phyloP scores from a whole-genome alignment of 2,329 filamentous ascomycete genomes.

The Pseudohalonectria lignicola region DNA sequence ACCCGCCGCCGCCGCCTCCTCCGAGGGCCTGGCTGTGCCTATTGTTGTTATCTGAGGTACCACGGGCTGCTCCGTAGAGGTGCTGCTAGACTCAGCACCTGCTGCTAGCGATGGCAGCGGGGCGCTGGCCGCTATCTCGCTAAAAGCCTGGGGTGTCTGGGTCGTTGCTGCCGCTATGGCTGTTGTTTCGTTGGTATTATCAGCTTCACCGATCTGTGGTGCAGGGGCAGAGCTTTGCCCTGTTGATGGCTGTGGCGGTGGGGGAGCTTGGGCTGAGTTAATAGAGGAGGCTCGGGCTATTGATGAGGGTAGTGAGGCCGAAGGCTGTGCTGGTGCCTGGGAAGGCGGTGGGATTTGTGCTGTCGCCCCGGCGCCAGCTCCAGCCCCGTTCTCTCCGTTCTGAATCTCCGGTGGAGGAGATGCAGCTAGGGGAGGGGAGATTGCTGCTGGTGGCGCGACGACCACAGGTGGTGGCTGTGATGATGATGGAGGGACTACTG shows the following conservation, averaged over 20 bases:
- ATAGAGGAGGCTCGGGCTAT: too few species aligned
- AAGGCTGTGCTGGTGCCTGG: too few species aligned
- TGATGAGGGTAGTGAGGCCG: too few species aligned
- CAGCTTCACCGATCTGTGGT: slow-evolving; percentile 22
- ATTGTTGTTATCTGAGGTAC: slow-evolving; percentile 10
- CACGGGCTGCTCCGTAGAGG: too few species aligned
- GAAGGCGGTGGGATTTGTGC: too few species aligned
- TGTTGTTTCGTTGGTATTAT: slow-evolving; percentile 21
- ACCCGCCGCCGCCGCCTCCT: slow-evolving; percentile 4
- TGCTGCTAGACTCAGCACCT: slow-evolving; percentile 3
- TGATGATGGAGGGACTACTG: not conserved
- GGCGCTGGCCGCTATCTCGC: not conserved
- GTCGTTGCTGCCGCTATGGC: slow-evolving; percentile 8
- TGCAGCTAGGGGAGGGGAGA: not conserved
- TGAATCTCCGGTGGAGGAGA: too few species aligned
- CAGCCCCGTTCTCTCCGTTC: too few species aligned
- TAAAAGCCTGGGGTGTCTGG: not conserved
- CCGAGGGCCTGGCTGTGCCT: slow-evolving; percentile 1
- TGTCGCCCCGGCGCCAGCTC: too few species aligned
- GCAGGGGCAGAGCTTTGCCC: too few species aligned
- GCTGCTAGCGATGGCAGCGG: slow-evolving; percentile 6
- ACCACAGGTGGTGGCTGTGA: not conserved
- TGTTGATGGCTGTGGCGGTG: too few species aligned
- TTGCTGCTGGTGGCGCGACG: not conserved
- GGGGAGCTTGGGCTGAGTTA: too few species aligned